Conservation (phyloP, 495 filamentous ascomycete species). For the Neurospora sp. region DNA sequence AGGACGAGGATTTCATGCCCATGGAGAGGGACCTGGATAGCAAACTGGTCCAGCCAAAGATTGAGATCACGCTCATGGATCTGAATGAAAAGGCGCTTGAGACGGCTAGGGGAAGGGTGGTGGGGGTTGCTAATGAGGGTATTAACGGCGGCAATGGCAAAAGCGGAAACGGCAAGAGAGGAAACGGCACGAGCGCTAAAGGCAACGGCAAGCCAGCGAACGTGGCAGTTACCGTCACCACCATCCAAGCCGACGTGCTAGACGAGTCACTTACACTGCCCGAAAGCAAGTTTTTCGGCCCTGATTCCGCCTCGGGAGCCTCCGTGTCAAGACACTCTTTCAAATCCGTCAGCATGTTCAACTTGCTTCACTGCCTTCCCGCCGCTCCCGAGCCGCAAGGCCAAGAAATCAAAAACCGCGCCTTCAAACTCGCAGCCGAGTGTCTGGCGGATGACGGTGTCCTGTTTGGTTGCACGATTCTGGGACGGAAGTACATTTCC, state of each 20-base stretch:
- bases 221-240: not conserved
- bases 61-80: slow-evolving; percentile 21
- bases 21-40: not conserved
- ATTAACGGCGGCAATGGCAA: no score
- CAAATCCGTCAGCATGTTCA: slow-evolving; percentile 30
- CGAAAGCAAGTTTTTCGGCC: not conserved
- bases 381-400: slow-evolving; percentile 8
- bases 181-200: no score
- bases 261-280: not conserved
- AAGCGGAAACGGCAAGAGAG: no score
- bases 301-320: not conserved
- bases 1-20: not conserved
- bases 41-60: not conserved
- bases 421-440: slow-evolving; percentile 16
- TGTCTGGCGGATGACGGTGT: slow-evolving; percentile 22
- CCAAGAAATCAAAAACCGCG: slow-evolving; percentile 5
- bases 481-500: slow-evolving; percentile 11
- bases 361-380: slow-evolving; percentile 31
- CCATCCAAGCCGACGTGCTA: slow-evolving; percentile 13
- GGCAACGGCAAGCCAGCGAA: not conserved
- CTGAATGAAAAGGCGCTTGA: slow-evolving; percentile 17
- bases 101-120: slow-evolving; percentile 7
- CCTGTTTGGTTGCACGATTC: slow-evolving; percentile 24
- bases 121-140: not conserved
- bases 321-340: slow-evolving; percentile 3